phyloP scores from a whole-genome alignment of 352 stramenopile species.

The Vaucheria bursata region DNA sequence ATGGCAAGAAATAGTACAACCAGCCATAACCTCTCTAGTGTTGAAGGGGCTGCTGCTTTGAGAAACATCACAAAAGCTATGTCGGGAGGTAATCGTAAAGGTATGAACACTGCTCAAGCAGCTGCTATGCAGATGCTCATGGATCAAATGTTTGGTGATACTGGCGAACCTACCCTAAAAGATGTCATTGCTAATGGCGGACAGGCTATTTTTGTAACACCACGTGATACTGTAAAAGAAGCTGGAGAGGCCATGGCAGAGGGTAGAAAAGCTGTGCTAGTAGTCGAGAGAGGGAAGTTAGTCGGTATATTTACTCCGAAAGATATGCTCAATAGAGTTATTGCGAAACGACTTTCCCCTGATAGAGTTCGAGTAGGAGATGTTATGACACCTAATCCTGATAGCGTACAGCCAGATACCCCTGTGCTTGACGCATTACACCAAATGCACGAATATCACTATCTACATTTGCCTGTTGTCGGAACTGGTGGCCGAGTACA shows the following conservation, averaged over 20 bases:
- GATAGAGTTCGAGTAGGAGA: constrained; percentile 78
- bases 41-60: neutral
- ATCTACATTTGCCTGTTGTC: constrained; percentile 90
- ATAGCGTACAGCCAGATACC: constrained; percentile 77
- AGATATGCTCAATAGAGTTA: constrained; percentile 88
- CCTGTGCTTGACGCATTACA: constrained; percentile 90
- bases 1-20: constrained; percentile 9
- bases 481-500: constrained; percentile 71
- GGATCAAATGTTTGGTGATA: constrained; percentile 44
- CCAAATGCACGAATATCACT: constrained; percentile 91
- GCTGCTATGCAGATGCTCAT: neutral
- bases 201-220: constrained; percentile 53
- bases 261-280: constrained; percentile 82
- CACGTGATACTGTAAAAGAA: constrained; percentile 78
- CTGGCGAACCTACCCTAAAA: constrained; percentile 44
- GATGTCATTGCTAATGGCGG: constrained; percentile 54
- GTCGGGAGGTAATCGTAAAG: constrained; percentile 2
- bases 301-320: constrained; percentile 94
- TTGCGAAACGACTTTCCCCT: constrained; percentile 70
- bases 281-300: constrained; percentile 68
- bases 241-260: constrained; percentile 83
- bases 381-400: constrained; percentile 93
- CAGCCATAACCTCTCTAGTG: neutral
- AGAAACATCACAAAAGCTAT: constrained; percentile 20
- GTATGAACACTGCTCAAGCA: neutral